Evolutionary conservation across 2,329 filamentous ascomycete genomes (phyloP).

Genomic region (Neurospora sp.): DNA sequence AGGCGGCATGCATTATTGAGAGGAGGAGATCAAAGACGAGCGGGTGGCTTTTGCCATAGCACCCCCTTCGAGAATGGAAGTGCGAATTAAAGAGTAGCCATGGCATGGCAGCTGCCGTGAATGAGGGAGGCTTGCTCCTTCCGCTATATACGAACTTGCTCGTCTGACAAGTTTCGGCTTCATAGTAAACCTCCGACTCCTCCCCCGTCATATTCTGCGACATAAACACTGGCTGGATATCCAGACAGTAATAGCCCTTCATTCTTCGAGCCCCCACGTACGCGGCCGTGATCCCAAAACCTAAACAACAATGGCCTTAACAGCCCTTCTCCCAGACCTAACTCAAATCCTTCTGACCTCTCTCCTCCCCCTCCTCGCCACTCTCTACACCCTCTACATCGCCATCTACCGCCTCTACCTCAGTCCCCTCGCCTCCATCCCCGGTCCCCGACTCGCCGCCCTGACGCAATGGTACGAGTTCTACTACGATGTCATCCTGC

Average conservation of each 20-base stretch:
- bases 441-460: slow-evolving; percentile 24
- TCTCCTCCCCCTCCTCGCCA: background rate
- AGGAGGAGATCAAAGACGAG: too few relatives aligned
- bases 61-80: too few relatives aligned
- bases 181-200: background rate
- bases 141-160: background rate
- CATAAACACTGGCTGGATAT: background rate
- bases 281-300: background rate
- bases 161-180: background rate
- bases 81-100: too few relatives aligned
- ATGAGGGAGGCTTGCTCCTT: background rate
- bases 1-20: too few relatives aligned
- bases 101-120: background rate
- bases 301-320: background rate
- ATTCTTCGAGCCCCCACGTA: background rate
- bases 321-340: background rate
- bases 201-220: background rate
- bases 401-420: slow-evolving; percentile 9
- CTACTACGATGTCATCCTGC: slow-evolving; percentile 22
- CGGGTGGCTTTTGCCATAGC: too few relatives aligned
- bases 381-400: background rate
- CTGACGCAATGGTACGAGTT: slow-evolving; percentile 23
- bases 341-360: background rate
- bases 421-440: slow-evolving; percentile 17
- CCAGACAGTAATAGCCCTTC: background rate